These are phyloP conservation scores for Pontederia crassipes DNA, from an alignment of 176 grass and related monocot species.

Conservation along the genomic window DNA sequence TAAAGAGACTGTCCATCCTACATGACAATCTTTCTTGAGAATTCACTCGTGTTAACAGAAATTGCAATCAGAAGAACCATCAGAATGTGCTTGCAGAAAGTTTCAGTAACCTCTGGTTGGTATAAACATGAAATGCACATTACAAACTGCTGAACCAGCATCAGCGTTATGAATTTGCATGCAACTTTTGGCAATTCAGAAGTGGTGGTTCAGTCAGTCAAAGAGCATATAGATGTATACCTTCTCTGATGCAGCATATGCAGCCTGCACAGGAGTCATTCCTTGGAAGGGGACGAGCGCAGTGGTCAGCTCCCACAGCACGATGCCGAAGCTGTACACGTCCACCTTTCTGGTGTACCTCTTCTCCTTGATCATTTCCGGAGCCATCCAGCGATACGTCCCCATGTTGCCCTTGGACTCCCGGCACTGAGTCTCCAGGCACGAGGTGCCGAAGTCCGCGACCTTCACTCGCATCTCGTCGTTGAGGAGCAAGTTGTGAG, in stretches of 20 bases:
- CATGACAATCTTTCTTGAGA: neutral
- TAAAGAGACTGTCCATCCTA: neutral
- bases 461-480: constrained; percentile 99
- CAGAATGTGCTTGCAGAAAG: too few relatives aligned
- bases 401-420: constrained; percentile 89
- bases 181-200: too few relatives aligned
- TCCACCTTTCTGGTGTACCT: constrained; percentile 85
- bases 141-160: too few relatives aligned
- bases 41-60: too few relatives aligned
- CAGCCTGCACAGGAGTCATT: constrained; percentile 96
- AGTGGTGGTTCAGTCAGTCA: too few relatives aligned
- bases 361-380: constrained; percentile 95
- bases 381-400: constrained; percentile 98
- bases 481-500: constrained; percentile 90
- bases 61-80: too few relatives aligned
- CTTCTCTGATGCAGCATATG: constrained; percentile 84
- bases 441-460: constrained; percentile 89
- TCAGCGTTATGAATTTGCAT: too few relatives aligned
- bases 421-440: constrained; percentile 70
- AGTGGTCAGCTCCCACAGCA: constrained; percentile 96
- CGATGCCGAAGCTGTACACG: constrained; percentile 96
- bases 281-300: constrained; percentile 89
- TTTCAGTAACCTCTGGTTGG: too few relatives aligned
- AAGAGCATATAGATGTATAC: too few relatives aligned
- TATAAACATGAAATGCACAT: too few relatives aligned